Evolutionary conservation across 1,139 yeast species (phyloP), one percentile per base, ranked within the genome.

Genomic region (Saccharomyces hybrid): DNA sequence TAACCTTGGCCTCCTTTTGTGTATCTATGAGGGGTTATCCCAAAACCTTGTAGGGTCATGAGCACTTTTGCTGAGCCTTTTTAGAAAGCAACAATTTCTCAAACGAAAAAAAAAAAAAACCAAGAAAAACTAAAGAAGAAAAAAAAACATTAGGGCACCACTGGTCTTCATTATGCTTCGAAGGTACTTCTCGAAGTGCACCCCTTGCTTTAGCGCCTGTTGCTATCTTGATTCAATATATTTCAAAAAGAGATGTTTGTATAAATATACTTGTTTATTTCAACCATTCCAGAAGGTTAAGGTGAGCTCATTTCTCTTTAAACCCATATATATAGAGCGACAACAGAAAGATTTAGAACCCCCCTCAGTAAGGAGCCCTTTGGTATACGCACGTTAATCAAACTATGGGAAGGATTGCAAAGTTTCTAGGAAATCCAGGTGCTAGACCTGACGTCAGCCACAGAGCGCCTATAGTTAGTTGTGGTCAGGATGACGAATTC

Each of bases 391-490:
- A 19, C 44, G 26, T 16, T 38, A 11, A 16, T 19, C 21, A 9
- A 38, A 38, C 11, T 38, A 44, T 50, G 52, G 52, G 52, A 7
- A 50, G 26, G 28, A 9, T 50, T n/a, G n/a, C 31, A n/a, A 24
- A 50, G 31, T 50, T 44, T 21, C 19, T 50, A 5, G 52, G 52
- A 8, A 42, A 50, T 41, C 52, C 52, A 19, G 52, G 52, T 31
- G 26, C 16, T 12, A 42, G 52, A 12, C 52, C 52, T 50, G 49
- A 29, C n/a, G 34, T 50, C n/a, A 28, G 16, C n/a, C 52, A 50
- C 14, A 12, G 49, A 21, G 52, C 52, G 6, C 42, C 21, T 12
- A 29, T 44, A 2, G 28, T 47, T 12, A 3, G 8, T 11, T 8
- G 21, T 4, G 21, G 11, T 19, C 31, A 31, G n/a, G 14, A 31